Evolutionary conservation across 495 filamentous ascomycete genomes (phyloP).

Genomic region (Friedmanniomyces simplex): DNA sequence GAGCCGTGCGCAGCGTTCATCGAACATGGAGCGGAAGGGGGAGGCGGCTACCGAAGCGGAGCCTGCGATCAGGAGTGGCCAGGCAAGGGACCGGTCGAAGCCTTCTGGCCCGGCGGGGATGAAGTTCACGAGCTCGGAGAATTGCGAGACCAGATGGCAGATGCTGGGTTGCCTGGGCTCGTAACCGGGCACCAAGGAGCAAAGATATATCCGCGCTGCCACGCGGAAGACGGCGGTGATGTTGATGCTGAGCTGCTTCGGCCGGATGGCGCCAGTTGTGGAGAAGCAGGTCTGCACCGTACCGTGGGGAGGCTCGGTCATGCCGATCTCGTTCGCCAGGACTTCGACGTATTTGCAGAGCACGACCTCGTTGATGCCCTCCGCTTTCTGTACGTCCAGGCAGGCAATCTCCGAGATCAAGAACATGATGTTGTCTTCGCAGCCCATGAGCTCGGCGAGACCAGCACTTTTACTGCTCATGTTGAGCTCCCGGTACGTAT

Average conservation of each 20-base stretch:
- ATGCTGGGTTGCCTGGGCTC: conserved; percentile 59
- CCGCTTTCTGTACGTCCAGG: conserved; percentile 74
- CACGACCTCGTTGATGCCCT: conserved; percentile 69
- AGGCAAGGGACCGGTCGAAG: conserved; percentile 82
- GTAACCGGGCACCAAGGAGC: conserved; percentile 83
- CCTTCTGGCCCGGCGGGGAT: conserved; percentile 73
- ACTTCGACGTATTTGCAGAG: conserved; percentile 76
- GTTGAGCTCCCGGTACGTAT: conserved; percentile 86
- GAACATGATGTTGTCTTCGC: conserved; percentile 96
- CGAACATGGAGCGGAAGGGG: conserved; percentile 64
- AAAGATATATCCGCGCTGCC: conserved; percentile 89
- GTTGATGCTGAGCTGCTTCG: conserved; percentile 70
- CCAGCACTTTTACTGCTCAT: conserved; percentile 61
- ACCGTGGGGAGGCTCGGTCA: conserved; percentile 49
- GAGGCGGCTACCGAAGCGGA: conserved; percentile 58
- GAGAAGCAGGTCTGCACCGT: conserved; percentile 31
- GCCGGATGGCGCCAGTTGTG: conserved; percentile 62
- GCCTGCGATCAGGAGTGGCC: conserved; percentile 84
- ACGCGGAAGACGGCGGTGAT: conserved; percentile 84
- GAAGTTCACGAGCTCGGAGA: conserved; percentile 58
- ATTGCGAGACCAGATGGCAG: conserved; percentile 59
- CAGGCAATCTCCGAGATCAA: conserved; percentile 96
- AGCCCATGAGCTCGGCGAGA: conserved; percentile 90
- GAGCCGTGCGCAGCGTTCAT: conserved; percentile 56
- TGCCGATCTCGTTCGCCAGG: conserved; percentile 70